A percentile compares a stretch with the other conserved stretches of the same genome.
Conservation (phyloP, 2,329 filamentous ascomycete species). For the Fusarium coffeatum region DNA sequence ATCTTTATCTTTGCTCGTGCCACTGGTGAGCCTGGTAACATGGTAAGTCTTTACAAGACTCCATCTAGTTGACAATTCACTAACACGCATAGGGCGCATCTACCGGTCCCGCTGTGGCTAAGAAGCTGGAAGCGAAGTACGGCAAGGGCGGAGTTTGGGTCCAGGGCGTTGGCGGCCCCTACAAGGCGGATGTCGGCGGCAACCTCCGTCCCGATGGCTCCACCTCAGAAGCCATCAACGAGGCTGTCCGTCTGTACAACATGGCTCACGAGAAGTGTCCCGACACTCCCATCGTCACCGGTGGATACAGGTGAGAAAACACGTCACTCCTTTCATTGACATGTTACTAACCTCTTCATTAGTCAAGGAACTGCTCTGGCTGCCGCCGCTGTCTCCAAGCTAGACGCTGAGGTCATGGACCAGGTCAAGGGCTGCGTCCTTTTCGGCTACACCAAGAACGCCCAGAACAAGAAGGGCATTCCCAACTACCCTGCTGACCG, state of each 20-base stretch:
- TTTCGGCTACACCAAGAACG: constrained; percentile 13
- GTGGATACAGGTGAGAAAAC: background rate
- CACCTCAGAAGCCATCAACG: background rate
- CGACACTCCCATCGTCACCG: background rate
- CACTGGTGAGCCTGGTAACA: constrained; percentile 1
- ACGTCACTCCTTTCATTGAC: rapidly evolving
- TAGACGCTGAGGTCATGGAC: background rate
- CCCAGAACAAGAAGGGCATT: background rate
- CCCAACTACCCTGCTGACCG: background rate
- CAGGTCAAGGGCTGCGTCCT: constrained; percentile 1
- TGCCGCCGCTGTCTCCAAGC: background rate
- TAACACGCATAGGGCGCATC: background rate
- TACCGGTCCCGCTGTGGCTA: background rate
- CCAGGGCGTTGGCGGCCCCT: constrained; percentile 8
- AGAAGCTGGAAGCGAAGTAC: background rate
- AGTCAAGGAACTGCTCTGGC: constrained; percentile 10
- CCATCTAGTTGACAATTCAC: rapidly evolving
- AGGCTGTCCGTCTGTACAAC: constrained; percentile 1
- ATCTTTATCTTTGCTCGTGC: constrained; percentile 11
- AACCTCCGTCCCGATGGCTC: constrained; percentile 8
- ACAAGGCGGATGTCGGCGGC: background rate
- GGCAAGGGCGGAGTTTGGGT: constrained; percentile 3
- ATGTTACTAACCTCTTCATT: rapidly evolving
- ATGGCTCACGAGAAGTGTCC: constrained; percentile 10
- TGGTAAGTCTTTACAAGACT: background rate